Conservation (phyloP, 108 stramenopile genomes). For the Skeletonema potamos region DNA sequence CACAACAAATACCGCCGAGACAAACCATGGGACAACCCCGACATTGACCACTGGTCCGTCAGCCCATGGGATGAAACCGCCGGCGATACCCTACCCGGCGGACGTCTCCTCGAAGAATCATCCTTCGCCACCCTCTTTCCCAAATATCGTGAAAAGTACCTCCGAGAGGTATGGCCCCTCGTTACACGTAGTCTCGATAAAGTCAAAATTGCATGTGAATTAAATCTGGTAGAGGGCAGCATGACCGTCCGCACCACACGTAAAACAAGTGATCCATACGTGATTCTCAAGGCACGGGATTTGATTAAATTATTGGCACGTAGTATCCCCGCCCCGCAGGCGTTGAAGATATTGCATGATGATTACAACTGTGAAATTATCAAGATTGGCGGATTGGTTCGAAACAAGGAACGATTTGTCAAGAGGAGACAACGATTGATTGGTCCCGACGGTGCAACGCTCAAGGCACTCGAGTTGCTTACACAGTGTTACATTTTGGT, state of each 20-base stretch:
- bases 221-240: conserved; percentile 95
- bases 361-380: conserved; percentile 96
- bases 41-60: conserved; percentile 97
- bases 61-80: conserved; percentile 63
- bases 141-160: conserved; percentile 97
- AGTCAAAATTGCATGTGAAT: conserved; percentile 72
- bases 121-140: conserved; percentile 99
- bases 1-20: conserved; percentile 96
- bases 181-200: conserved; percentile 91
- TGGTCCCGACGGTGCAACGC: conserved; percentile 97
- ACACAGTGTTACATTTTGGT: conserved; percentile 98
- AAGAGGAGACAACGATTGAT: conserved; percentile 93
- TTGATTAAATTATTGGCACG: conserved; percentile 95
- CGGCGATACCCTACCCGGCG: conserved; percentile 70
- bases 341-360: conserved; percentile 93
- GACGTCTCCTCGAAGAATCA: conserved; percentile 93
- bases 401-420: conserved; percentile 99
- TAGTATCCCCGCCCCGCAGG: conserved; percentile 90
- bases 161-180: conserved; percentile 97
- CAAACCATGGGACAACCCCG: conserved; percentile 98
- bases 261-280: conserved; percentile 93
- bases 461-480: conserved; percentile 97
- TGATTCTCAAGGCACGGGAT: conserved; percentile 97
- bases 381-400: conserved; percentile 98
- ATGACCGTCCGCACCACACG: conserved; percentile 98